Evolutionary conservation across 495 filamentous ascomycete species (phyloP).

Genomic region (Evernia prunastri): DNA sequence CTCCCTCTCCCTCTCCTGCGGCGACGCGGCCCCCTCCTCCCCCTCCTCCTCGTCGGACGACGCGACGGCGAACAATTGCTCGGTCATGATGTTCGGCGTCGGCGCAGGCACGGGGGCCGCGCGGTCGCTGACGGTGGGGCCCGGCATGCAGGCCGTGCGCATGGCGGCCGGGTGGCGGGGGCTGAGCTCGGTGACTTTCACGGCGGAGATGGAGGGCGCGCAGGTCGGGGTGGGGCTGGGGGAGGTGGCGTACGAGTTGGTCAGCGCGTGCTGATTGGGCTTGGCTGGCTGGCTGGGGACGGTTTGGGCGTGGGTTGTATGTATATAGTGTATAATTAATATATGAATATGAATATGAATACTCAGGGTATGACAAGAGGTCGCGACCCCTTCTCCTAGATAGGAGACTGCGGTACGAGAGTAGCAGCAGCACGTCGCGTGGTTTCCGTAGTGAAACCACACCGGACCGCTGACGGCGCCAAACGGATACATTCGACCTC

Average conservation of each 20-base stretch:
- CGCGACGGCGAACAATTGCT: not conserved
- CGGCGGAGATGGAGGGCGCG: not conserved
- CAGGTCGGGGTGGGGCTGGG: constrained; percentile 12
- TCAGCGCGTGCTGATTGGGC: not conserved
- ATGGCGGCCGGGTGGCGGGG: constrained; percentile 4
- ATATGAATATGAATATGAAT: too few relatives aligned
- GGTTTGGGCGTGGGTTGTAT: not conserved
- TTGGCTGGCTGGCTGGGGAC: not conserved
- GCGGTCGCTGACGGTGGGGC: not conserved
- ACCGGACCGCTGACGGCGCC: too few relatives aligned
- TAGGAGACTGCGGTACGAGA: too few relatives aligned
- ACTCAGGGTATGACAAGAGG: too few relatives aligned
- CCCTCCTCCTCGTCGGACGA: not conserved
- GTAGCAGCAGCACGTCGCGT: too few relatives aligned
- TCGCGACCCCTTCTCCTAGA: too few relatives aligned
- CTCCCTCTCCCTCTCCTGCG: constrained; percentile 15
- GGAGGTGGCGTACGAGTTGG: constrained; percentile 12
- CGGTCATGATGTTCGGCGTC: not conserved
- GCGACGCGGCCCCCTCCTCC: not conserved
- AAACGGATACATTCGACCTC: too few relatives aligned
- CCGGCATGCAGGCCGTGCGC: not conserved
- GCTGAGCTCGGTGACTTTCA: constrained; percentile 9
- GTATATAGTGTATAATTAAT: constrained; percentile 6
- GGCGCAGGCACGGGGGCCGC: not conserved
- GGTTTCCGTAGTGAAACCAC: too few relatives aligned